These are phyloP conservation scores for Sanghuangporus weigelae DNA, from an alignment of 1,284 basidiomycete genomes.

Conservation along the genomic window DNA sequence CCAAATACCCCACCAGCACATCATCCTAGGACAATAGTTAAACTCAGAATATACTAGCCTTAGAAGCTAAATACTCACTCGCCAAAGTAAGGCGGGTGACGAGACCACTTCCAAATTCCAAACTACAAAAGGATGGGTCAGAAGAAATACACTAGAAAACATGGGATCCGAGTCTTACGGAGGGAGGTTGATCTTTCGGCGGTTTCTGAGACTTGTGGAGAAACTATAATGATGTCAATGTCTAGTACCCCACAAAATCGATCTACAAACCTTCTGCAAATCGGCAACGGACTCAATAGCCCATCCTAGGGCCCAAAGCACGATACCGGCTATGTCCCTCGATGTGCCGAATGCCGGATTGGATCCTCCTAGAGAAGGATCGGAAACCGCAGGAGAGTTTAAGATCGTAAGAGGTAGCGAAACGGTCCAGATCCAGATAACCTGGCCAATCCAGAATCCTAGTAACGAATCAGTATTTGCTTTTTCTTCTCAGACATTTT, in stretches of 20 bases:
- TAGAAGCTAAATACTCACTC: conserved; percentile 42
- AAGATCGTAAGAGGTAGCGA: conserved; percentile 61
- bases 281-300: conserved; percentile 58
- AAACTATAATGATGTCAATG: conserved; percentile 33
- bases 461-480: neutral
- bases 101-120: conserved; percentile 57
- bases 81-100: conserved; percentile 74
- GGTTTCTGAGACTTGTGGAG: conserved; percentile 48
- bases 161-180: conserved; percentile 27
- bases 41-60: neutral
- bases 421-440: conserved; percentile 63
- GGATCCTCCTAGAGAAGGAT: conserved; percentile 35
- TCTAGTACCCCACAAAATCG: neutral
- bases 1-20: conserved; percentile 75
- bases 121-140: conserved; percentile 27
- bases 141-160: neutral
- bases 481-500: too few species aligned
- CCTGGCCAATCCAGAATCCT: conserved; percentile 53
- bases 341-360: conserved; percentile 56
- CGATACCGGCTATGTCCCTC: conserved; percentile 63
- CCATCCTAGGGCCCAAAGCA: conserved; percentile 63
- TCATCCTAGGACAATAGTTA: conserved; percentile 38
- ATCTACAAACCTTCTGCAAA: conserved; percentile 49
- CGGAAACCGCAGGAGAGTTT: conserved; percentile 63
- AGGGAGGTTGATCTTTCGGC: conserved; percentile 47